These are phyloP conservation scores for Acanthamoeba culbertsoni DNA, from an alignment of 208 protist species.

Conservation along the genomic window DNA sequence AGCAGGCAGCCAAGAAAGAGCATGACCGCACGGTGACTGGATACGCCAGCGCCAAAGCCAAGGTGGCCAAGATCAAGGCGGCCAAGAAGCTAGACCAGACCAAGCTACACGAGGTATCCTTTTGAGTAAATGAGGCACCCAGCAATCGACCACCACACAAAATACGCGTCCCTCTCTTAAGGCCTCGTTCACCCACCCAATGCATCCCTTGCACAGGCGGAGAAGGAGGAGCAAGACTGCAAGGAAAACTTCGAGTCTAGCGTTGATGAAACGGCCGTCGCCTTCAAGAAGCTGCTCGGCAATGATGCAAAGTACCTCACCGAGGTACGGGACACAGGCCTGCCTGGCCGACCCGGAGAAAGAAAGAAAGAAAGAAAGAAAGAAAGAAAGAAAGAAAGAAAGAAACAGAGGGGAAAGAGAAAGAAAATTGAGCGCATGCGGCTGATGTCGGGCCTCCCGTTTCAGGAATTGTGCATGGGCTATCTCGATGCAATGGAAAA, in stretches of 20 bases:
- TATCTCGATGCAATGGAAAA: not conserved
- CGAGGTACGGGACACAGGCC: not conserved
- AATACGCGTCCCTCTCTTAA: not conserved
- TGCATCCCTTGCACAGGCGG: not conserved
- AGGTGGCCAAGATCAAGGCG: not conserved
- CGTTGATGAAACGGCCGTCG: not conserved
- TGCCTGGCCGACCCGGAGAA: too few species aligned
- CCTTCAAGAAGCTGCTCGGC: conserved; percentile 21
- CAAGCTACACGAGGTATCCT: conserved; percentile 1
- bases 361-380: too few species aligned
- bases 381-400: too few species aligned
- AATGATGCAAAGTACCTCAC: not conserved
- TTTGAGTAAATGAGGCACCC: too few species aligned
- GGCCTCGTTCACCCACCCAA: too few species aligned
- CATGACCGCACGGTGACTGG: not conserved
- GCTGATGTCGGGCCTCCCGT: not conserved
- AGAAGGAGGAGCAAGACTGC: not conserved
- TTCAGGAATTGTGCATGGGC: not conserved
- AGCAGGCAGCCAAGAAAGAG: conserved; percentile 13
- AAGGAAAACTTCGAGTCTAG: conserved; percentile 12
- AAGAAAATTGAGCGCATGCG: too few species aligned
- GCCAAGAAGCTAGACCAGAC: conserved; percentile 20
- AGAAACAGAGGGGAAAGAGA: too few species aligned
- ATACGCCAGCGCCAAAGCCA: not conserved
- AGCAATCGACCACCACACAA: not conserved